These are phyloP conservation scores for Pyrus bretschneideri DNA, from an alignment of 306 rosid genomes.

Conservation along the genomic window DNA sequence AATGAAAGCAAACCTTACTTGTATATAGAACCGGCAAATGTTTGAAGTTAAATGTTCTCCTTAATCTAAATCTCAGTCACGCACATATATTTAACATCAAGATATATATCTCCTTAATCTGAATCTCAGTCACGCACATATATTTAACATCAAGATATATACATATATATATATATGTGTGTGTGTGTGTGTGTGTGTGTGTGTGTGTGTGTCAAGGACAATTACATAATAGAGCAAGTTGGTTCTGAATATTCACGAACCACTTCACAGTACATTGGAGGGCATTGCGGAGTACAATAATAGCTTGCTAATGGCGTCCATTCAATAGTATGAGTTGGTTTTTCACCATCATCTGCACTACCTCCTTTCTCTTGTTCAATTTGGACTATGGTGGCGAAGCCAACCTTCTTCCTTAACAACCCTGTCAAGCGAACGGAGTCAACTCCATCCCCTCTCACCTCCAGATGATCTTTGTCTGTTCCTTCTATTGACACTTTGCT, in stretches of 20 bases:
- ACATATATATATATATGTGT: no score
- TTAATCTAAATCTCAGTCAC: not conserved
- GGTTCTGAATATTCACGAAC: not conserved
- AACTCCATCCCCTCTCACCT: slow-evolving; percentile 8
- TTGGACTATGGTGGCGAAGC: not conserved
- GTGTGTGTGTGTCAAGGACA: not conserved
- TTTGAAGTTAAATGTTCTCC: not conserved
- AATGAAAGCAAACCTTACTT: not conserved
- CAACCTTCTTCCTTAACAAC: slow-evolving; percentile 7
- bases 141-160: no score
- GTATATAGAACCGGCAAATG: not conserved
- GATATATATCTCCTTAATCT: not conserved
- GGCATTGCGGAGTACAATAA: not conserved
- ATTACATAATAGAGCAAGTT: not conserved
- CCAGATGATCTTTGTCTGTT: slow-evolving; percentile 15
- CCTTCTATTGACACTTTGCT: slow-evolving; percentile 32
- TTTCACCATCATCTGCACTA: not conserved
- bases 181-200: no score
- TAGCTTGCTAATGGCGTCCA: not conserved
- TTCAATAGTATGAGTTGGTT: not conserved
- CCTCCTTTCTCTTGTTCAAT: not conserved
- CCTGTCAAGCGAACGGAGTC: slow-evolving; percentile 18
- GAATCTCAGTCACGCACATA: not conserved
- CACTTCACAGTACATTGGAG: not conserved
- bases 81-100: no score